phyloP scores from a whole-genome alignment of 805 yeast genomes.

The Candida railenensis region DNA sequence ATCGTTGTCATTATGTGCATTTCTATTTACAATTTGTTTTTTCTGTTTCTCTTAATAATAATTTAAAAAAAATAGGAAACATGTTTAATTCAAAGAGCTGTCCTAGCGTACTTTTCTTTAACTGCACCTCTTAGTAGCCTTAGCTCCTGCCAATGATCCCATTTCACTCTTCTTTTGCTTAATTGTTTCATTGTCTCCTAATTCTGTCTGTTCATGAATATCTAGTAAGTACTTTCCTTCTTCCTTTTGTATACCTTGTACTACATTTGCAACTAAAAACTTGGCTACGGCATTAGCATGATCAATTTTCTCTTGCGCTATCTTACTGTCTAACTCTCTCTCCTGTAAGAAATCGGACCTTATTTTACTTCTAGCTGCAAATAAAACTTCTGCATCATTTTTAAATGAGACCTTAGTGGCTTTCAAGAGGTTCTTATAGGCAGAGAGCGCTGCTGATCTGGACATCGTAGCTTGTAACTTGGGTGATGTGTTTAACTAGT shows the following conservation, averaged over 20 bases:
- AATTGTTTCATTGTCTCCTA: slow-evolving; percentile 86
- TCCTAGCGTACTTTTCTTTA: no score
- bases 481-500: background rate
- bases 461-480: background rate
- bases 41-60: slow-evolving; percentile 2
- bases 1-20: no score
- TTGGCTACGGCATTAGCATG: slow-evolving; percentile 67
- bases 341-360: slow-evolving; percentile 49
- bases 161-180: slow-evolving; percentile 48
- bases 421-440: slow-evolving; percentile 66
- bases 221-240: slow-evolving; percentile 54
- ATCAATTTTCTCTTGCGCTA: slow-evolving; percentile 41
- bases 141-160: slow-evolving; percentile 50
- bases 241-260: slow-evolving; percentile 66
- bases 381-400: slow-evolving; percentile 46
- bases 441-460: slow-evolving; percentile 36
- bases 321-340: slow-evolving; percentile 13
- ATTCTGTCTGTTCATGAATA: slow-evolving; percentile 78
- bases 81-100: no score
- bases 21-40: no score
- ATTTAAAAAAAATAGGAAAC: no score
- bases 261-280: slow-evolving; percentile 73
- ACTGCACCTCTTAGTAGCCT: slow-evolving; percentile 46
- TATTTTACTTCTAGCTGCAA: slow-evolving; percentile 61
- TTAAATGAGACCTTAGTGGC: slow-evolving; percentile 64